A percentile compares a stretch with the other conserved stretches of the same genome.
These are phyloP conservation scores for Suhomyces sp. DNA, from an alignment of 805 yeast species.

Conservation along the genomic window DNA sequence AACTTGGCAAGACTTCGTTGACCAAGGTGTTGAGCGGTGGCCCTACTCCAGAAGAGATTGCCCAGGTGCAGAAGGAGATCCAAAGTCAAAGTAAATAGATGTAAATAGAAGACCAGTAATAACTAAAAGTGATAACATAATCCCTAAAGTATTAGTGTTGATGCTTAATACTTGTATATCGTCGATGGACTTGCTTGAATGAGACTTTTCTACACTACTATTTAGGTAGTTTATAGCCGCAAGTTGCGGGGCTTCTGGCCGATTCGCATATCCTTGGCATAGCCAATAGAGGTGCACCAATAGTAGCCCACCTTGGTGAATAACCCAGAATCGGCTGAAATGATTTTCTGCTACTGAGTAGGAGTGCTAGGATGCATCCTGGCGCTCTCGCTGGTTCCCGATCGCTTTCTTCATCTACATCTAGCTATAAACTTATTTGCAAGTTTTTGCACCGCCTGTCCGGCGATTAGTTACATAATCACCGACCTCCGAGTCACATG, in stretches of 20 bases:
- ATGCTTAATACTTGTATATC: too few relatives aligned
- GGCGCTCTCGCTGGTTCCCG: too few relatives aligned
- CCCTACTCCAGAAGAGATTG: constrained; percentile 69
- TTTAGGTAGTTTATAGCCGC: neutral
- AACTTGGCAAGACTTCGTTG: constrained; percentile 77
- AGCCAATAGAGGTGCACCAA: neutral
- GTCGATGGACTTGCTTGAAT: too few relatives aligned
- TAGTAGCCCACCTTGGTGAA: neutral
- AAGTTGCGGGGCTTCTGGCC: neutral
- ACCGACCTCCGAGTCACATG: constrained; percentile 2
- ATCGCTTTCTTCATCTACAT: neutral
- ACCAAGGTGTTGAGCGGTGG: constrained; percentile 82
- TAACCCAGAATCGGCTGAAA: neutral
- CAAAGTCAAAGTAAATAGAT: neutral
- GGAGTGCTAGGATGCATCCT: too few relatives aligned
- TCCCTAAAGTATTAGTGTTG: too few relatives aligned
- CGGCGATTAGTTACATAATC: neutral
- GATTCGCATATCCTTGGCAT: neutral
- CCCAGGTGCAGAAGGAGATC: constrained; percentile 38
- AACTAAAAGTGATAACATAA: neutral
- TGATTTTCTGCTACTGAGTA: too few relatives aligned
- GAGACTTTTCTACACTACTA: too few relatives aligned
- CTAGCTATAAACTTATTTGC: too few relatives aligned
- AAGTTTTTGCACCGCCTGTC: neutral
- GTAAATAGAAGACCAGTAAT: neutral